A percentile compares a stretch with the other conserved stretches of the same genome.
Evolutionary conservation across 2,329 filamentous ascomycete species (phyloP).

Genomic region (Beauveria australis): DNA sequence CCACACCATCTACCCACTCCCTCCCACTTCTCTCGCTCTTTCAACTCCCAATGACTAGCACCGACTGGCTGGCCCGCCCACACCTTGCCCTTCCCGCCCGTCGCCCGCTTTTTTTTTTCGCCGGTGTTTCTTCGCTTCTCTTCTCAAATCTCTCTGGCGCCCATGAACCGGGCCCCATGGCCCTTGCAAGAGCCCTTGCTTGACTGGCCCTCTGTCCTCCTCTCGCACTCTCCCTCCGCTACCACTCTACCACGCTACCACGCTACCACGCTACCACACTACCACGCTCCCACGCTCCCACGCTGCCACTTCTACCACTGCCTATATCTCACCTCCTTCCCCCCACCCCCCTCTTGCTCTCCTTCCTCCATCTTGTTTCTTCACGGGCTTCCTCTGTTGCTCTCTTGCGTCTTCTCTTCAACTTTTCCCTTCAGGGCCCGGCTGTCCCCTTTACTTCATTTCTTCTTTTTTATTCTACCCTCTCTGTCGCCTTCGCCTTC

Average conservation of each 20-base stretch:
- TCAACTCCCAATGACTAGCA: too few species aligned
- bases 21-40: too few species aligned
- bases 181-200: too few species aligned
- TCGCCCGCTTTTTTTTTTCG: background rate
- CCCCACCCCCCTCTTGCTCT: slow-evolving; percentile 15
- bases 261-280: too few species aligned
- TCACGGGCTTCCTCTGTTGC: slow-evolving; percentile 10
- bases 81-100: background rate
- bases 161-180: too few species aligned
- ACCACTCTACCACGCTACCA: too few species aligned
- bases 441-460: slow-evolving; percentile 22
- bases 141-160: background rate
- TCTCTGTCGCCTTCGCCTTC: background rate
- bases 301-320: background rate
- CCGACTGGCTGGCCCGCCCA: too few species aligned
- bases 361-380: slow-evolving; percentile 14
- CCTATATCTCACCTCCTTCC: slow-evolving; percentile 18
- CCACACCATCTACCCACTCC: too few species aligned
- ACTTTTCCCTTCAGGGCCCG: slow-evolving; percentile 16
- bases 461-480: slow-evolving; percentile 20
- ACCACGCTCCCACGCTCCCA: too few species aligned
- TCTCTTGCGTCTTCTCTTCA: slow-evolving; percentile 9
- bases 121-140: background rate
- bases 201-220: too few species aligned
- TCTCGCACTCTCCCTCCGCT: too few species aligned